phyloP scores from a whole-genome alignment of 2,329 filamentous ascomycete genomes.

The Aspergillaceae sp. region DNA sequence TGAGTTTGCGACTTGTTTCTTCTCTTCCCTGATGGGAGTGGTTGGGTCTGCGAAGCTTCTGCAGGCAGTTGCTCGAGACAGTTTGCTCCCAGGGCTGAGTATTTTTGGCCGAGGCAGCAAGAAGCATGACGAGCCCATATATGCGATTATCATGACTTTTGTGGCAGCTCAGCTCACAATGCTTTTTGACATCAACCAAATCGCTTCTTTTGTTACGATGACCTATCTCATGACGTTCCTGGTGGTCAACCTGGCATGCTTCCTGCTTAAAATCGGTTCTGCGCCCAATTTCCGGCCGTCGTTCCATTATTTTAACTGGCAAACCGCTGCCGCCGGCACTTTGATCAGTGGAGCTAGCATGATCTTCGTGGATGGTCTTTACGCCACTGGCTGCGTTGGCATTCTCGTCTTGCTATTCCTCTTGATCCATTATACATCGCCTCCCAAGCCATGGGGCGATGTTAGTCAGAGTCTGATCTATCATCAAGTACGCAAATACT shows the following conservation, averaged over 20 bases:
- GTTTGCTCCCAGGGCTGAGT: constrained; percentile 64
- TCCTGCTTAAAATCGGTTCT: constrained; percentile 75
- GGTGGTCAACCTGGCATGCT: constrained; percentile 79
- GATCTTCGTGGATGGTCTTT: constrained; percentile 82
- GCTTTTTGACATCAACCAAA: constrained; percentile 76
- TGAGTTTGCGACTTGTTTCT: constrained; percentile 73
- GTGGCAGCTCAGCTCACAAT: constrained; percentile 68
- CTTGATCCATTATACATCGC: constrained; percentile 75
- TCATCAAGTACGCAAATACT: constrained; percentile 77
- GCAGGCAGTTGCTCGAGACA: constrained; percentile 72
- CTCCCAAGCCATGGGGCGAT: constrained; percentile 83
- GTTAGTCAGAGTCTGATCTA: constrained; percentile 86
- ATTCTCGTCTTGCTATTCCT: constrained; percentile 70
- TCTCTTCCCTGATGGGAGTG: constrained; percentile 79
- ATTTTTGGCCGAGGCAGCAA: constrained; percentile 66
- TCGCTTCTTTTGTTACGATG: constrained; percentile 85
- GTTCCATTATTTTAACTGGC: constrained; percentile 83
- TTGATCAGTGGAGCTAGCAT: constrained; percentile 71
- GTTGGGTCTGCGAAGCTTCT: constrained; percentile 78
- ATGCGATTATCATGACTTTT: constrained; percentile 69
- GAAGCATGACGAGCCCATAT: constrained; percentile 63
- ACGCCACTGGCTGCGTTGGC: constrained; percentile 65
- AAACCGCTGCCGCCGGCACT: constrained; percentile 67
- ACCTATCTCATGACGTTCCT: constrained; percentile 88
- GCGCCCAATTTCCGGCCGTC: constrained; percentile 83